Base-by-base conservation (phyloP, 2,329 filamentous ascomycete species). In the Aspergillus felis region DNA sequence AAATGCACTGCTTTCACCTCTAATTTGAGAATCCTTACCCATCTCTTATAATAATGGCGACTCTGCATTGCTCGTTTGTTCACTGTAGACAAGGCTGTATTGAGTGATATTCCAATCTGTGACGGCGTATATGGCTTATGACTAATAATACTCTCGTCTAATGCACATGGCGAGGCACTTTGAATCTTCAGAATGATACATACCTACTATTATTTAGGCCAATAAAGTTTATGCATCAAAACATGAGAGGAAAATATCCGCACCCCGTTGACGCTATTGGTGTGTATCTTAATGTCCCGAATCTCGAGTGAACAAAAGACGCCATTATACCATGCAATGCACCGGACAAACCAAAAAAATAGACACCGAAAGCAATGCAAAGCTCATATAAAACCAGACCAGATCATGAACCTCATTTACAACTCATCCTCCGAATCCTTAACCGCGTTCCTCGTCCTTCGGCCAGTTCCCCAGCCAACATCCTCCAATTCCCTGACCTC, bases 401-500 rank as follows among this genome's bases (percentile, higher is more conserved):
- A 46, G 42, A 24, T 24, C 42, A 24, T 46, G 17, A 46, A 46
- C 20, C 20, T 14, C 24, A 25, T 47, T 25, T 47, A 47, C 44
- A 47, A 14, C 12, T 56, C 57, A 38, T 61, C 57, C 56, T 66
- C 64, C 17, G 64, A 56, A 25, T 53, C 50, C 54, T 66, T 71
- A 27, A 61, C 56, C 42, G 67, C 64, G 28, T 71, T 68, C 54
- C 72, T 69, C 8, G 73, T 76, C 50, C 73, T 69, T 53, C 74
- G 65, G 27, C 71, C 67, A 60, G 65, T 65, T 1, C 68, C 69
- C 72, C 73, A 74, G 14, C 71, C 70, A 24, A 62, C 54, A 58
- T 69, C 62, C 56, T 74, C 72, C 22, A 73, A 49, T 42, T 76
- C 73, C 50, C 62, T 64, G 7, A 74, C 58, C 44, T 71, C 68